Evolutionary conservation across 768 basidiomycete genomes (phyloP), one percentile per base, ranked within the genome.

Genomic region (Saitozyma podzolica): DNA sequence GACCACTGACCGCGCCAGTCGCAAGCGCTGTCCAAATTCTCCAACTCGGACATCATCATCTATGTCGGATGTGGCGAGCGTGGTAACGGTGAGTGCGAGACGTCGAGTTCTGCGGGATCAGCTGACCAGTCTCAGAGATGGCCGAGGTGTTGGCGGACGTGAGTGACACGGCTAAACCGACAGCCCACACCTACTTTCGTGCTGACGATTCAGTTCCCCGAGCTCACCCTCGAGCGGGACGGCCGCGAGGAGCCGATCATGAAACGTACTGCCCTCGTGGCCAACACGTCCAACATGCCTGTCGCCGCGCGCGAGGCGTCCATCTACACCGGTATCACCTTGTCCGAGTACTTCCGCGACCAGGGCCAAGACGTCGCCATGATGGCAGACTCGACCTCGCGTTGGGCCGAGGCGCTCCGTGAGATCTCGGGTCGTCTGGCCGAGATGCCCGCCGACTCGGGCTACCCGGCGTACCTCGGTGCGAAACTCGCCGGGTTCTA

Each of bases 221-320:
- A 91, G 80, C 84, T 99, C 40, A 91, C 89, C 1, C 90, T 97
- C 88, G 92, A 96, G 55, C 83, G 95, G 58, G 87, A 90, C 67
- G 83, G 83, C 40, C 91, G 92, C 55, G 88, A 94, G 85, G 96
- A 99, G 80, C 96, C 96, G 41, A 98, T 99, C 84, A 99, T 99
- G 96, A 99, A 99, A 82, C 94, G 96, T 63, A 99, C 96, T 0
- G 92, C 94, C 13, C 87, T 99, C 20, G 94, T 99, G 64, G 96
- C 96, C 68, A 99, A 99, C 80, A 99, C 96, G 3, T 99, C 96
- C 54, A 98, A 98, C 83, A 99, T 99, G 96, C 96, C 96, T 70
- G 96, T 99, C 71, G 96, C 96, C 50, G 96, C 96, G 50, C 91
- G 96, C 68, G 96, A 99, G 81, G 96, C 96, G 6, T 97, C 95